Base-by-base conservation (phyloP, 495 filamentous ascomycete genomes). In the Neurospora sublineolata region DNA sequence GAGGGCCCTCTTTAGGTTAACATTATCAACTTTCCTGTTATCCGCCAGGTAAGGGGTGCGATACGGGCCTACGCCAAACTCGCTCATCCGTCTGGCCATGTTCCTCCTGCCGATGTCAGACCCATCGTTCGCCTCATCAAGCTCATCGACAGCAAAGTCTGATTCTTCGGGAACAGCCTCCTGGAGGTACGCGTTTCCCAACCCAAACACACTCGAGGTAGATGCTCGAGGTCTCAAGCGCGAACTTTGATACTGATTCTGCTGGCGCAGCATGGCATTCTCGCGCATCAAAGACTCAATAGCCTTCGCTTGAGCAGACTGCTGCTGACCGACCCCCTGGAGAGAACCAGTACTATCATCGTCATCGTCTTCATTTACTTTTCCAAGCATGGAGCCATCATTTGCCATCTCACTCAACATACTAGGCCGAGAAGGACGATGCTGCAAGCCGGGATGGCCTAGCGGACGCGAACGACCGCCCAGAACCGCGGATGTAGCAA, bases 351-450 rank as follows among this genome's bases (percentile, higher is more conserved):
- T 87, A 20, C 87, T 85, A 73, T 88, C 91, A 64, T 86, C 86
- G 70, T 93, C 91, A 60, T 92, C 89, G 64, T 94, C 93, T 78
- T 96, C 93, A 46, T 90, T 89, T 58, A 96, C 86, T 68, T 92
- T 93, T 30, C 90, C 90, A 12, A 96, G 84, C 76, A 89, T 88
- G 9, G 83, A 85, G 37, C 88, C 85, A 74, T 93, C 91, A 71
- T 87, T 90, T 36, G 90, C 88, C 80, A 92, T 85, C 76, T 94
- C 92, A 71, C 91, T 92, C 27, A 95, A 83, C 81, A 97, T 89
- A 78, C 93, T 97, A 46, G 93, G 93, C 64, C 93, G 88, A 14
- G 94, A 96, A 2, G 92, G 90, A 64, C 94, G 88, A 75, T 94
- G 92, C 76, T 94, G 90, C 46, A 93, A 83, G 60, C 88, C 89